These are phyloP conservation scores for Metschnikowia similis DNA, from an alignment of 805 yeast genomes.

Conservation along the genomic window DNA sequence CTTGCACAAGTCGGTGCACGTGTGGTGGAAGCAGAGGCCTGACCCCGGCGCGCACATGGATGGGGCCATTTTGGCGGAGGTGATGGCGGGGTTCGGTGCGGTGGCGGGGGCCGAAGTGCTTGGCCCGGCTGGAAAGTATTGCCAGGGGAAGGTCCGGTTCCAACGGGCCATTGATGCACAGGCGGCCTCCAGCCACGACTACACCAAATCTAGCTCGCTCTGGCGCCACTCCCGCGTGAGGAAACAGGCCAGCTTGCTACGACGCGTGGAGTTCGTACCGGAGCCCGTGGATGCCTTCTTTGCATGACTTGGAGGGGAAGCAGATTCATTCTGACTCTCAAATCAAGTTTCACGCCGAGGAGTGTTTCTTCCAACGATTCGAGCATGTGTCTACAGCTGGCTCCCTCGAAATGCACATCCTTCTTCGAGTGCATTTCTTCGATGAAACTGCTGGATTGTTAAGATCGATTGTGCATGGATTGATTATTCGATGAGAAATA, in stretches of 20 bases:
- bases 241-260: constrained; percentile 43
- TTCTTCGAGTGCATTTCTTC: too few species aligned
- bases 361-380: too few species aligned
- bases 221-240: constrained; percentile 47
- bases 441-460: too few species aligned
- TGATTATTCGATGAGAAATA: too few species aligned
- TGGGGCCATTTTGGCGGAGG: constrained; percentile 26
- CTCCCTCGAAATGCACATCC: too few species aligned
- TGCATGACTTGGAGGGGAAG: too few species aligned
- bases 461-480: too few species aligned
- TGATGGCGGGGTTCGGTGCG: constrained; percentile 47
- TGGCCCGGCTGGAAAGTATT: constrained; percentile 25
- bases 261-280: constrained; percentile 18
- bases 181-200: constrained; percentile 41
- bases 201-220: constrained; percentile 32
- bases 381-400: too few species aligned
- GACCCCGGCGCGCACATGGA: constrained; percentile 30
- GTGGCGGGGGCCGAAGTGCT: constrained; percentile 15
- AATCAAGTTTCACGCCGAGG: too few species aligned
- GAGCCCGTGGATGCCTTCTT: background rate
- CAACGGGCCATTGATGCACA: constrained; percentile 22
- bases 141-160: constrained; percentile 36
- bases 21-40: constrained; percentile 45
- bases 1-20: constrained; percentile 18
- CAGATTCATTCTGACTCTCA: too few species aligned